A percentile compares a stretch with the other conserved stretches of the same genome.
Conservation (phyloP, 768 basidiomycete genomes). For the Psilocybe azurescens region DNA sequence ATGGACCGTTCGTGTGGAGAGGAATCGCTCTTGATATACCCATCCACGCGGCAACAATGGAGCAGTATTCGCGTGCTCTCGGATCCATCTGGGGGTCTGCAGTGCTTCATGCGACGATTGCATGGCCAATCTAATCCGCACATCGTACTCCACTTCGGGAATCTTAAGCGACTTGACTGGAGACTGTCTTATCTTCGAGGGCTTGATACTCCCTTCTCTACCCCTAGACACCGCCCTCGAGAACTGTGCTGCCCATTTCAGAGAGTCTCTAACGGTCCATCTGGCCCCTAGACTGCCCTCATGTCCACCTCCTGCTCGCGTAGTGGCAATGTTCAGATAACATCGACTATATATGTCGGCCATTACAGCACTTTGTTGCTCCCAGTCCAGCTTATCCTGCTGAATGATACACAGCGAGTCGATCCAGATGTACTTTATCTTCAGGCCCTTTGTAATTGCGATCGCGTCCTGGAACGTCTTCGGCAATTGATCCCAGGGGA, state of each 20-base stretch:
- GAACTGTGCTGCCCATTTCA: slow-evolving; percentile 17
- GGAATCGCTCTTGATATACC: slow-evolving; percentile 22
- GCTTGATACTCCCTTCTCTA: not conserved
- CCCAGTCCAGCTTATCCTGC: slow-evolving; percentile 21
- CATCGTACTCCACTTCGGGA: slow-evolving; percentile 10
- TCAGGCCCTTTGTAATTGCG: slow-evolving; percentile 12
- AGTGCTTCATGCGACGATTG: not conserved
- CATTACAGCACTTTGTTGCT: slow-evolving; percentile 22
- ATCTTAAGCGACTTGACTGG: slow-evolving; percentile 16
- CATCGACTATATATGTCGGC: slow-evolving; percentile 20
- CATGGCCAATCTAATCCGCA: slow-evolving; percentile 12
- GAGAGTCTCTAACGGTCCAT: slow-evolving; percentile 16
- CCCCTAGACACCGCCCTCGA: slow-evolving; percentile 5
- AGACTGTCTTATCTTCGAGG: slow-evolving; percentile 12
- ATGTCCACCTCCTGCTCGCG: slow-evolving; percentile 19
- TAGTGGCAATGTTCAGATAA: slow-evolving; percentile 21
- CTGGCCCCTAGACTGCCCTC: slow-evolving; percentile 12
- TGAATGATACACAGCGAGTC: slow-evolving; percentile 23
- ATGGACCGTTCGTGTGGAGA: slow-evolving; percentile 16
- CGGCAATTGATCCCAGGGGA: slow-evolving; percentile 14
- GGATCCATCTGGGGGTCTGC: slow-evolving; percentile 17
- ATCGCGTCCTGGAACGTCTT: slow-evolving; percentile 20
- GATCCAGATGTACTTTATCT: slow-evolving; percentile 20
- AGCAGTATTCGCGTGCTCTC: slow-evolving; percentile 8
- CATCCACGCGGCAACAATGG: slow-evolving; percentile 19